Evolutionary conservation across 2,329 filamentous ascomycete genomes (phyloP), one percentile per base, ranked within the genome.

Genomic region (Colletotrichum gloeosporioides): DNA sequence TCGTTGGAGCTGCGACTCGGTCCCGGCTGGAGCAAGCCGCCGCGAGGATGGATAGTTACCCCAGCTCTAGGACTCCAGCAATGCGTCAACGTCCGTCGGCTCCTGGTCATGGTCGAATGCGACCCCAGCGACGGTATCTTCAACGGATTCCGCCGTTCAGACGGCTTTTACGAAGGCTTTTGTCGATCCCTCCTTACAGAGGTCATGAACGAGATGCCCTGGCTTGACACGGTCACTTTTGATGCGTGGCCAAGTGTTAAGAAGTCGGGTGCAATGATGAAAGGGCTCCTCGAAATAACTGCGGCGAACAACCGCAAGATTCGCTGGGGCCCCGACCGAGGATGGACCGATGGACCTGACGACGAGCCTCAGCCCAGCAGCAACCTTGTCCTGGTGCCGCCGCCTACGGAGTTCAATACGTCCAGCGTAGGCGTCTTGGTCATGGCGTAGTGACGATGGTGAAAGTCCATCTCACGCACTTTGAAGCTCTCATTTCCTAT

Each of bases 111-210:
- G 80, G 91, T 95, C 29, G 92, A 96, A 82, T 91, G 90, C 78
- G 94, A 96, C 80, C 94, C 94, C 0, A 94, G 92, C 69, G 90
- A 93, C 79, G 88, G 87, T 32, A 86, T 92, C 25, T 95, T 95
- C 79, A 90, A 91, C 71, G 94, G 93, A 0, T 96, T 94, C 80
- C 89, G 93, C 16, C 89, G 90, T 31, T 88, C 89, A 2, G 89
- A 93, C 31, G 91, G 92, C 2, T 95, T 94, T 78, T 96, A 95
- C 81, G 94, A 95, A 76, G 84, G 83, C 7, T 96, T 95, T 80
- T 92, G 90, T 31, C 85, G 88, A 13, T 84, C 86, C 3, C 84
- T 96, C 32, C 81, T 96, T 8, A 83, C 85, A 6, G 87, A 86
- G 9, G 88, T 95, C 4, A 80, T 95, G 3, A 84, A 86, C 2